Percentiles rank a stretch among this genome's conserved stretches.
Evolutionary conservation across 257 asterid genomes (phyloP).

Genomic region (Solanum corneliomulleri): DNA sequence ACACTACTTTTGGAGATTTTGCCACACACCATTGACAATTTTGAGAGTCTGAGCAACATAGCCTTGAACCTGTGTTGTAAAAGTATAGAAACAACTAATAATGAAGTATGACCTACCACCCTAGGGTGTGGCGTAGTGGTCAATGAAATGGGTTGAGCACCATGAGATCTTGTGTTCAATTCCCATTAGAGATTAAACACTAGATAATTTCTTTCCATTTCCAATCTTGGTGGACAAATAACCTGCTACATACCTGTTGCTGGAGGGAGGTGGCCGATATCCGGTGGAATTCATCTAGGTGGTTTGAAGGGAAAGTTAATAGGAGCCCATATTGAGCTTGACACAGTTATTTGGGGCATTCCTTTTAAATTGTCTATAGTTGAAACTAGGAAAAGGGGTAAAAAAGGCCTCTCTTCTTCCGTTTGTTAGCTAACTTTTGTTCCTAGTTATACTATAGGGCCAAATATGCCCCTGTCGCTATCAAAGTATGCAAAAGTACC

Average conservation of each 20-base stretch:
- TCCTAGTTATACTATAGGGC: not conserved
- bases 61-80: not conserved
- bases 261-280: not conserved
- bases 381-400: not conserved
- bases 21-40: not conserved
- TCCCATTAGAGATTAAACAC: not conserved
- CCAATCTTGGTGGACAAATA: not conserved
- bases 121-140: not conserved
- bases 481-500: not conserved
- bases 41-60: not conserved
- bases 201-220: not conserved
- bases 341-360: not conserved
- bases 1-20: not conserved
- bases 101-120: not conserved
- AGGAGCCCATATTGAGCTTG: not conserved
- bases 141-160: not conserved
- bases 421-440: not conserved
- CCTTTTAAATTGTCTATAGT: not conserved
- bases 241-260: not conserved
- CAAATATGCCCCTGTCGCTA: not conserved
- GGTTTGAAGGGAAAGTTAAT: not conserved
- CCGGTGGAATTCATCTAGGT: not conserved
- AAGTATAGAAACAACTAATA: not conserved
- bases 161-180: not conserved
- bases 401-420: not conserved